Base-by-base conservation (phyloP, 2,329 filamentous ascomycete species). In the Chaetothyriales sp. region DNA sequence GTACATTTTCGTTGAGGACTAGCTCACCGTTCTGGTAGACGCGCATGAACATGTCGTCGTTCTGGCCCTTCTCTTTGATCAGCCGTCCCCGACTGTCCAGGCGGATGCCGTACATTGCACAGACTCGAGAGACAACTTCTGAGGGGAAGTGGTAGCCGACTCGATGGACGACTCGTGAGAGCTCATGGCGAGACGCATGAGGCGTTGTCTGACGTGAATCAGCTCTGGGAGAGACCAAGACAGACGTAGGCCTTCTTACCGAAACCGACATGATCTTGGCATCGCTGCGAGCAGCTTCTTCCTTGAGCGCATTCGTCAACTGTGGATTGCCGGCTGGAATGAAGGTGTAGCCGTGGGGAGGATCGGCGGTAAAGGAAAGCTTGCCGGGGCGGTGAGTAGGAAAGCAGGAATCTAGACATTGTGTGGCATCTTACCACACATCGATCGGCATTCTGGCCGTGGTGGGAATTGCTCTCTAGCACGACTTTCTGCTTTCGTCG, bases 111-210 rank as follows among this genome's bases (percentile, higher is more conserved):
- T 72, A 62, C 44, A 72, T 68, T 57, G 66, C 69, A 60, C 78
- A 81, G 37, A 77, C 77, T 53, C 75, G 68, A 44, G 75, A 73
- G 43, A 83, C 76, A 52, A 82, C 72, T n/a, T 73, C 67, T 53
- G 74, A 74, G 5, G 77, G 77, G 55, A 83, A 82, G 61, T 82
- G 79, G 62, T 80, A 78, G 15, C 80, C 80, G 55, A 82, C 74
- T 43, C 79, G 73, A 58, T 80, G 74, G 47, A 81, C 73, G 61
- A 82, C 77, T 59, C 79, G 73, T 1, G 77, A 78, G 2, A 82
- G 66, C 54, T 74, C 72, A 49, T 76, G 73, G 10, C 69, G 72
- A 47, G 72, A 65, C 54, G 69, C 65, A 59, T 76, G 71, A 25
- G 70, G 74, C 46, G 71, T 75, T 54, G 73, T 77, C 70, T 76